Conservation (phyloP, 129 eudicot species). For the Cynara cardunculus region DNA sequence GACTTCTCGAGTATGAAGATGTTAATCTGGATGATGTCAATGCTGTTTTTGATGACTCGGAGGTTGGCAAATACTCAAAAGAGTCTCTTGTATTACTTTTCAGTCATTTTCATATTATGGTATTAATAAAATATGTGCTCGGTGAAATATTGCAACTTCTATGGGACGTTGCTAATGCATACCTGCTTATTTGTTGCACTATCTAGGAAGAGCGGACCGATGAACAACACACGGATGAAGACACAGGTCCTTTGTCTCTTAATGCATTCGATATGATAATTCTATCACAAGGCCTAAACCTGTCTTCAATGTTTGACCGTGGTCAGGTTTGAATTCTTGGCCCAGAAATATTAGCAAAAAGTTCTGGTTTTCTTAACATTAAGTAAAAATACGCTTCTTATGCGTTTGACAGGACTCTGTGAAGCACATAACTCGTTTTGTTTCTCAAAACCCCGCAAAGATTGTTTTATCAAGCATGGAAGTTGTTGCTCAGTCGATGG, state of each 20-base stretch:
- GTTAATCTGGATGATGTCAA: conserved; percentile 91
- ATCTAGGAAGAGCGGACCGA: conserved; percentile 58
- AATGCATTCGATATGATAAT: conserved; percentile 95
- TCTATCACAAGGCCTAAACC: conserved; percentile 89
- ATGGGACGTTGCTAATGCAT: not conserved
- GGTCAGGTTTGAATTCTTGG: conserved; percentile 53
- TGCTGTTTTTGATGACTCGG: conserved; percentile 94
- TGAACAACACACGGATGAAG: conserved; percentile 52
- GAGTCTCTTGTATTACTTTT: not conserved
- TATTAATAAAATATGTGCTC: not conserved
- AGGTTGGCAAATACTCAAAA: conserved; percentile 46
- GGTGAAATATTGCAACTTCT: not conserved
- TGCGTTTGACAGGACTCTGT: conserved; percentile 55
- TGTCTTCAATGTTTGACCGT: conserved; percentile 82
- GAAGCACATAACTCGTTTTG: conserved; percentile 85
- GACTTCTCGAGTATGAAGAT: conserved; percentile 79
- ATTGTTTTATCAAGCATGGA: conserved; percentile 91
- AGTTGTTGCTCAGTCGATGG: conserved; percentile 98
- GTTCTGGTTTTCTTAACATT: not conserved
- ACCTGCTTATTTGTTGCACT: conserved; percentile 13
- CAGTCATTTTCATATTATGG: not conserved
- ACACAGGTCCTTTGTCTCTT: conserved; percentile 71
- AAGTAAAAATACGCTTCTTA: conserved; percentile 2
- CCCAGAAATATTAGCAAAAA: not conserved
- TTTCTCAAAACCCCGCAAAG: conserved; percentile 86